These are phyloP conservation scores for Scenedesmus sp. DNA, from an alignment of 163 green algal species.

Conservation along the genomic window DNA sequence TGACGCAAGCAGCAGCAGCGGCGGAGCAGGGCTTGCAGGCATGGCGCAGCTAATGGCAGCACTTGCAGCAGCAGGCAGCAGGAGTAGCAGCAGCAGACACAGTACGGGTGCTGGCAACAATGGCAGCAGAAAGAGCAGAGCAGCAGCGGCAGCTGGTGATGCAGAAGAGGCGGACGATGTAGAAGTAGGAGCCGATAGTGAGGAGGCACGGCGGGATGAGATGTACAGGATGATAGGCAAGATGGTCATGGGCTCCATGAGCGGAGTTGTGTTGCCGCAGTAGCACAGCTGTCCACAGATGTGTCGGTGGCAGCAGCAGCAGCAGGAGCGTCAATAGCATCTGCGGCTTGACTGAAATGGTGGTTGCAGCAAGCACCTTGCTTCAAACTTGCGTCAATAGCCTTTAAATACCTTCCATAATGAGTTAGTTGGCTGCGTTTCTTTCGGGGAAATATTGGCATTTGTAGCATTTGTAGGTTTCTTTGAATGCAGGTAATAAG, in stretches of 20 bases:
- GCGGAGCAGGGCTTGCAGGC: not conserved
- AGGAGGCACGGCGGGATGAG: conserved; percentile 2
- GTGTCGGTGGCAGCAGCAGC: not conserved
- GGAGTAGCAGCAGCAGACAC: not conserved
- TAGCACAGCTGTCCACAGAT: not conserved
- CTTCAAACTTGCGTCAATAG: no score
- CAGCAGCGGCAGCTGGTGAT: not conserved
- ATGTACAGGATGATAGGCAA: conserved; percentile 31
- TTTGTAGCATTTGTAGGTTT: no score
- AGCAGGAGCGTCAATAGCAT: no score
- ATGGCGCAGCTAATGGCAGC: conserved; percentile 45
- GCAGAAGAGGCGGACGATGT: no score
- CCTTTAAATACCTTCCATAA: no score
- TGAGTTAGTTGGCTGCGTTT: no score
- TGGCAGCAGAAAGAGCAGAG: not conserved
- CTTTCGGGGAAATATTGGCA: no score
- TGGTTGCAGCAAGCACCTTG: no score
- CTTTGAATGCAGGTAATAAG: no score
- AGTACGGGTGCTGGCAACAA: not conserved
- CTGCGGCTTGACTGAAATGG: no score
- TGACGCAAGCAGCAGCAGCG: conserved; percentile 11
- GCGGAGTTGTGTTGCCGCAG: not conserved
- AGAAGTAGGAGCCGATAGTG: not conserved
- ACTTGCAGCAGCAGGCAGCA: not conserved
- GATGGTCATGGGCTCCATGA: conserved; percentile 28